Conservation (phyloP, 2,329 filamentous ascomycete genomes). For the Orbilia ellipsospora region DNA sequence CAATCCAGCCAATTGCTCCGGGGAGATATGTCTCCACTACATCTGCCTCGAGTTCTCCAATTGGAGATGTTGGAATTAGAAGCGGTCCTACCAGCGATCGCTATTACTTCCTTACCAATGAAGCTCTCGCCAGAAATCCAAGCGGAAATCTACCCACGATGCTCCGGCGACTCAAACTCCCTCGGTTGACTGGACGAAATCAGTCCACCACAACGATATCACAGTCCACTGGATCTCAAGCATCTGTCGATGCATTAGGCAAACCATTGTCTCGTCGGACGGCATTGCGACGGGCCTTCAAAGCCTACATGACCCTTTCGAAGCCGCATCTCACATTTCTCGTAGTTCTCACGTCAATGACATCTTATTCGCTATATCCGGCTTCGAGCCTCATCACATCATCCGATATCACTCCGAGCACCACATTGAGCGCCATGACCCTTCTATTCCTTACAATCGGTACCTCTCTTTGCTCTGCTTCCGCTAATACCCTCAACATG, state of each 20-base stretch:
- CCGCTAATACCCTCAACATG: conserved; percentile 97
- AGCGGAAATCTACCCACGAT: conserved; percentile 4
- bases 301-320: conserved; percentile 88
- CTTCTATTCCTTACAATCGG: conserved; percentile 90
- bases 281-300: conserved; percentile 74
- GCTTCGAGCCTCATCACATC: conserved; percentile 85
- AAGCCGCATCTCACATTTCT: conserved; percentile 94
- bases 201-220: conserved; percentile 36
- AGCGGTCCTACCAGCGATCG: neutral
- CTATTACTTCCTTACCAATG: conserved; percentile 47
- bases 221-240: conserved; percentile 1
- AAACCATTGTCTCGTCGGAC: conserved; percentile 58
- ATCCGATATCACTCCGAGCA: conserved; percentile 72
- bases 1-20: conserved; percentile 15
- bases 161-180: conserved; percentile 27
- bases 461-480: conserved; percentile 87
- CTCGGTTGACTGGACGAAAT: conserved; percentile 28
- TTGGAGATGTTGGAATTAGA: no score
- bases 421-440: conserved; percentile 88
- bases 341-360: conserved; percentile 89
- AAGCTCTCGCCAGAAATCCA: conserved; percentile 23
- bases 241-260: conserved; percentile 24
- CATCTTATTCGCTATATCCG: conserved; percentile 91
- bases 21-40: conserved; percentile 34
- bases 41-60: neutral